Conservation (phyloP, 495 filamentous ascomycete genomes). For the Penicillium herquei region DNA sequence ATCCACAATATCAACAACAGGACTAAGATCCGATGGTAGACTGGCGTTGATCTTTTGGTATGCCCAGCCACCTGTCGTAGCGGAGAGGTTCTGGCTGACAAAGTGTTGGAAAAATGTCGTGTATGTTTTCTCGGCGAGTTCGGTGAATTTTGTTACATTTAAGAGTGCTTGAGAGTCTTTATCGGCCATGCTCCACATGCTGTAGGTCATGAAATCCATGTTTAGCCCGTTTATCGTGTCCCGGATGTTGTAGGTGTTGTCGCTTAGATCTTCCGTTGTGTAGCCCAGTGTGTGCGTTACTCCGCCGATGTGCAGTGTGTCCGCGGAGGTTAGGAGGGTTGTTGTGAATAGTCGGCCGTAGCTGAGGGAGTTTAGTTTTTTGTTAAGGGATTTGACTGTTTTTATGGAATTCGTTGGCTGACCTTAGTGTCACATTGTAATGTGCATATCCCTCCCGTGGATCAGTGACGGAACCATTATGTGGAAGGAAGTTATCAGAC, state of each 20-base stretch:
- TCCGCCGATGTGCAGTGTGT: constrained; percentile 11
- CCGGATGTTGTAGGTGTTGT: constrained; percentile 40
- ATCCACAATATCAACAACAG: constrained; percentile 8
- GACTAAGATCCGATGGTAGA: constrained; percentile 14
- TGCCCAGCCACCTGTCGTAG: constrained; percentile 23
- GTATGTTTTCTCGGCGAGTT: constrained; percentile 27
- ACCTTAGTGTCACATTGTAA: constrained; percentile 24
- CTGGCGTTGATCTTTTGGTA: constrained; percentile 33
- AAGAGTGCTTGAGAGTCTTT: too few species aligned
- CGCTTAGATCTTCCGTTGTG: constrained; percentile 22
- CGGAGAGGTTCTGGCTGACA: constrained; percentile 25
- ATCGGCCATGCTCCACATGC: too few species aligned
- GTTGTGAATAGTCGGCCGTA: constrained; percentile 34
- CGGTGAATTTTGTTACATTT: constrained; percentile 17
- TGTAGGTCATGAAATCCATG: constrained; percentile 41
- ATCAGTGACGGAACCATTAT: constrained; percentile 6
- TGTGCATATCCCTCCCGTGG: neutral
- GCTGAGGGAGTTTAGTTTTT: constrained; percentile 6
- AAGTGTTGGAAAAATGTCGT: constrained; percentile 40
- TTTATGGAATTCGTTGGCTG: neutral
- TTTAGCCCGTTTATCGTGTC: constrained; percentile 31
- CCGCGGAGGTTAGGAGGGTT: constrained; percentile 31
- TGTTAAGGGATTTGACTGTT: neutral
- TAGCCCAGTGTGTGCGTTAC: constrained; percentile 6
- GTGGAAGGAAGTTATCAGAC: constrained; percentile 25